A percentile compares a stretch with the other conserved stretches of the same genome.
These are phyloP conservation scores for Pythium graminicola DNA, from an alignment of 352 stramenopile genomes.

Conservation along the genomic window DNA sequence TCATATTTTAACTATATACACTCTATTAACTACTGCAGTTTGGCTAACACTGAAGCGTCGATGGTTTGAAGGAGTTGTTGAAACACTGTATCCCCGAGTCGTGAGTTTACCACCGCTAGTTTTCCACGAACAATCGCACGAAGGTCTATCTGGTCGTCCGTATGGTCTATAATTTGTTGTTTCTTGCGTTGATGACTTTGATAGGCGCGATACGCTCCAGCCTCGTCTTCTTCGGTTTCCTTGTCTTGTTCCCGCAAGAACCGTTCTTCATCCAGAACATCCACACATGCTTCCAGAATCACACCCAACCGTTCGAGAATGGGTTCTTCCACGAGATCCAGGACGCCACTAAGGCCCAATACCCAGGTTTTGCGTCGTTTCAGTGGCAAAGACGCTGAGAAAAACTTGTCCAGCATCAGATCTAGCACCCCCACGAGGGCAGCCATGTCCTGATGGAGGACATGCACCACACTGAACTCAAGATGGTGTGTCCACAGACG, in stretches of 20 bases:
- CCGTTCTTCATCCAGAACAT: constrained; percentile 69
- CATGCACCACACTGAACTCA: constrained; percentile 35
- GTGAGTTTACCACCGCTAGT: constrained; percentile 35
- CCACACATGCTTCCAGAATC: constrained; percentile 53
- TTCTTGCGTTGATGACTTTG: constrained; percentile 31
- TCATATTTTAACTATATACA: no score
- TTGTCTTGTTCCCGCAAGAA: constrained; percentile 24
- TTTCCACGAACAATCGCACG: constrained; percentile 34
- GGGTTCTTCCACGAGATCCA: constrained; percentile 29
- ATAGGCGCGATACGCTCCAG: constrained; percentile 50
- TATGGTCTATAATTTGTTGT: constrained; percentile 20
- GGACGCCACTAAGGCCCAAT: constrained; percentile 37
- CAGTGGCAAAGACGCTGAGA: constrained; percentile 54
- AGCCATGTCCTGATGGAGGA: constrained; percentile 34
- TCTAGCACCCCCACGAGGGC: constrained; percentile 43
- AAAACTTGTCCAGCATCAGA: constrained; percentile 66
- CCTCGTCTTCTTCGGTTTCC: constrained; percentile 32
- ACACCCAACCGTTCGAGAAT: constrained; percentile 56
- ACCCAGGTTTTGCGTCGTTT: constrained; percentile 63
- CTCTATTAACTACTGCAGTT: no score
- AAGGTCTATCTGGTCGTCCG: constrained; percentile 38
- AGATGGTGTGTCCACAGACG: constrained; percentile 43
- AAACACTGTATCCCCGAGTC: constrained; percentile 39
- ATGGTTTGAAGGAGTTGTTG: constrained; percentile 47
- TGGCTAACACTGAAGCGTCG: constrained; percentile 50